Evolutionary conservation across 2,329 filamentous ascomycete species (phyloP).

Genomic region (Fusarium graminum): DNA sequence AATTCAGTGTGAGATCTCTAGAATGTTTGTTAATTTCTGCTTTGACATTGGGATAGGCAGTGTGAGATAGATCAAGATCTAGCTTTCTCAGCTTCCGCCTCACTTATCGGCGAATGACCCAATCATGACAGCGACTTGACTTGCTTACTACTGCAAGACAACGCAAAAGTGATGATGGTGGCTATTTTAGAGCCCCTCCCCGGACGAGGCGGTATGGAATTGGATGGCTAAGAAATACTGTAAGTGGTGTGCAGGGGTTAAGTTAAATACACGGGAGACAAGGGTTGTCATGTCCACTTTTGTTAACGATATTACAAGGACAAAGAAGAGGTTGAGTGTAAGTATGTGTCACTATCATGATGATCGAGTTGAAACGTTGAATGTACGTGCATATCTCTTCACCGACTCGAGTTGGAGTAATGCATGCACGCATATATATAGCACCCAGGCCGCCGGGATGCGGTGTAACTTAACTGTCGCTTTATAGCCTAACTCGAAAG

Average conservation of each 20-base stretch:
- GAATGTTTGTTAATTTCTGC: not conserved
- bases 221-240: constrained; percentile 10
- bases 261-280: constrained; percentile 17
- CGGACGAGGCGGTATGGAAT: constrained; percentile 26
- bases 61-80: not conserved
- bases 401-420: constrained; percentile 20
- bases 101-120: constrained; percentile 17
- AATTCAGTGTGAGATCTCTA: not conserved
- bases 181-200: not conserved
- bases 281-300: constrained; percentile 6
- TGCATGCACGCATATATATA: constrained; percentile 3
- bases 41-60: not conserved
- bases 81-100: constrained; percentile 12
- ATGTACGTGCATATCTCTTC: constrained; percentile 4
- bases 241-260: constrained; percentile 5
- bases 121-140: not conserved
- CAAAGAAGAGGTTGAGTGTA: not conserved
- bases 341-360: not conserved
- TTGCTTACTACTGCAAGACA: not conserved
- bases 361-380: not conserved
- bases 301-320: constrained; percentile 12
- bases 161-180: not conserved
- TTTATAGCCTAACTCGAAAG: not conserved
- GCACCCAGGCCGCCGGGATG: constrained; percentile 23
- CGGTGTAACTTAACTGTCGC: constrained; percentile 25